A percentile compares a stretch with the other conserved stretches of the same genome.
Conservation (phyloP, 2,329 filamentous ascomycete genomes). For the Apiospora sp. region DNA sequence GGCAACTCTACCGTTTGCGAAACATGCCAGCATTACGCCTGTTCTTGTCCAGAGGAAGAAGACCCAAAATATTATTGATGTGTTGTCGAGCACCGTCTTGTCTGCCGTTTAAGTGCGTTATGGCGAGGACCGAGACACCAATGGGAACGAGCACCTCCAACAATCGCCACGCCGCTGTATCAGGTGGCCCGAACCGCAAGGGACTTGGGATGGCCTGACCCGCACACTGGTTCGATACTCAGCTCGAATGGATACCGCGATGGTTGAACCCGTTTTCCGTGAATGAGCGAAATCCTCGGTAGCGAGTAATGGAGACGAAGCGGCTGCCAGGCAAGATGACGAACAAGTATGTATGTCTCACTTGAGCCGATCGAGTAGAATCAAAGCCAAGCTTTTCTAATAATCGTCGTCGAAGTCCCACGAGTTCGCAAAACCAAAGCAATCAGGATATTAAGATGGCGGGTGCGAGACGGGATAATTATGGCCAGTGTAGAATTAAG, state of each 20-base stretch:
- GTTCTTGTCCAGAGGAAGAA: slow-evolving; percentile 12
- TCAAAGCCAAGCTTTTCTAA: not conserved
- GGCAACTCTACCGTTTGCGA: slow-evolving; percentile 36
- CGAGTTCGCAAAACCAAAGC: not conserved
- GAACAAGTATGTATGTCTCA: slow-evolving; percentile 13
- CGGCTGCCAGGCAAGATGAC: not conserved
- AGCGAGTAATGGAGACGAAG: slow-evolving; percentile 1
- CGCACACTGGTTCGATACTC: slow-evolving; percentile 2
- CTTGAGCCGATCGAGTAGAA: not conserved
- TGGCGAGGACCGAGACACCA: slow-evolving; percentile 17
- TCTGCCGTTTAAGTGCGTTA: not conserved
- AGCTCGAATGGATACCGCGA: not conserved
- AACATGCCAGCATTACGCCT: slow-evolving; percentile 36
- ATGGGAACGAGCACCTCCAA: slow-evolving; percentile 21
- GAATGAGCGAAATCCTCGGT: not conserved
- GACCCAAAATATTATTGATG: not conserved
- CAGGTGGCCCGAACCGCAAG: not conserved
- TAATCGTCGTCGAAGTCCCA: not conserved
- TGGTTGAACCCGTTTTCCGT: not conserved
- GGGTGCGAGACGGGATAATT: not conserved
- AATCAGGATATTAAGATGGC: not conserved
- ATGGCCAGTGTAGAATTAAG: slow-evolving; percentile 5
- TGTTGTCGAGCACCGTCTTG: not conserved
- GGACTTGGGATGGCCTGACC: not conserved
- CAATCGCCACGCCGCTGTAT: slow-evolving; percentile 16